phyloP scores from a whole-genome alignment of 371 early-diverging fungal species.

The Gilbertella persicaria region DNA sequence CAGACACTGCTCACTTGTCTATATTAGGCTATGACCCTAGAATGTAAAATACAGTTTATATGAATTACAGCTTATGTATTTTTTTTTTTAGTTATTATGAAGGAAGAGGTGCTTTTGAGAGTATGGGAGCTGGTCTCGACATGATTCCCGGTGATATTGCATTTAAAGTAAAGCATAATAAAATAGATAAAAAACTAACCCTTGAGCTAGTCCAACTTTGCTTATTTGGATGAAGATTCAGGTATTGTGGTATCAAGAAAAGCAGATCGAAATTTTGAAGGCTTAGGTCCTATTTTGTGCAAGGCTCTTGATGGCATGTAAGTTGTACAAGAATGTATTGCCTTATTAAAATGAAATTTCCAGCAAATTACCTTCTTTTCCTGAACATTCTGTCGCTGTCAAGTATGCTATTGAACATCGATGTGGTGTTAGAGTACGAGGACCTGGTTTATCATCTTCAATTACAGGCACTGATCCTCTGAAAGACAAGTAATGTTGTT shows the following conservation, averaged over 20 bases:
- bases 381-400: constrained; percentile 36
- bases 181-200: neutral
- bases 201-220: constrained; percentile 48
- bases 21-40: constrained; percentile 34
- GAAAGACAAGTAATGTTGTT: constrained; percentile 43
- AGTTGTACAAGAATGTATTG: neutral
- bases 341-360: neutral
- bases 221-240: constrained; percentile 40
- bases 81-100: constrained; percentile 36
- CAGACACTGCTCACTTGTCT: constrained; percentile 55
- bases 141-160: constrained; percentile 61
- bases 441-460: constrained; percentile 41
- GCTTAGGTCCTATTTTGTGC: constrained; percentile 45
- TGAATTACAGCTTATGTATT: neutral
- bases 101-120: constrained; percentile 61
- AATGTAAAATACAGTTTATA: constrained; percentile 21
- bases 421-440: constrained; percentile 51
- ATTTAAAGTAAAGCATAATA: constrained; percentile 42
- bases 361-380: constrained; percentile 49
- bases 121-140: constrained; percentile 56
- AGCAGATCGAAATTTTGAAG: constrained; percentile 58
- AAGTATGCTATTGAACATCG: constrained; percentile 53
- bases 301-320: constrained; percentile 47
- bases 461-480: constrained; percentile 61
- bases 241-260: constrained; percentile 45